Evolutionary conservation across 2,329 filamentous ascomycete species (phyloP).

Genomic region (Venturia pyrina): DNA sequence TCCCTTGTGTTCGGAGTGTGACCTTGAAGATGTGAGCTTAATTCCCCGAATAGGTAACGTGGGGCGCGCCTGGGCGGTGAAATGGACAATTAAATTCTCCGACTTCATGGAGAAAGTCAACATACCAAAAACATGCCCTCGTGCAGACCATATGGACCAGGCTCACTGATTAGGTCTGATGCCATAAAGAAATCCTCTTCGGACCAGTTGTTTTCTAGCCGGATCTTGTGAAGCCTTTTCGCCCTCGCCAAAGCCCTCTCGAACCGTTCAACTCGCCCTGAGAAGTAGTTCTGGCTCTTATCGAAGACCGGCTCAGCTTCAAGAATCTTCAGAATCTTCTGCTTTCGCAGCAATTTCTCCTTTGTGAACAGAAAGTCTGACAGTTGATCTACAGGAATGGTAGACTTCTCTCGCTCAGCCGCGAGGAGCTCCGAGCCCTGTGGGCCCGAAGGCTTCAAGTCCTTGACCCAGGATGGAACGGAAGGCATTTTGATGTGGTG

Average conservation of each 20-base stretch:
- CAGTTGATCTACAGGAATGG: conserved; percentile 58
- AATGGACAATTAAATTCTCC: too few relatives aligned
- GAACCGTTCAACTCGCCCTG: conserved; percentile 58
- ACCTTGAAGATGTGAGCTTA: conserved; percentile 31
- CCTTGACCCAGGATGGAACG: conserved; percentile 55
- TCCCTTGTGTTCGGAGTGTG: conserved; percentile 62
- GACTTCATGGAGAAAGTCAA: conserved; percentile 16
- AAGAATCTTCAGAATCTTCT: conserved; percentile 52
- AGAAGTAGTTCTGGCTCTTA: conserved; percentile 69
- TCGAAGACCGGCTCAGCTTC: conserved; percentile 61
- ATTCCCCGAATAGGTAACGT: conserved; percentile 12
- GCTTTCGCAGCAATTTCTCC: conserved; percentile 50
- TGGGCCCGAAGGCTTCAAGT: conserved; percentile 54
- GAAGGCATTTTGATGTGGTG: conserved; percentile 23
- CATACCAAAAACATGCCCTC: conserved; percentile 57
- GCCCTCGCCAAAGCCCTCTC: conserved; percentile 59
- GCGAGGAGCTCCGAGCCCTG: conserved; percentile 60
- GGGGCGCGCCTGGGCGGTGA: too few relatives aligned
- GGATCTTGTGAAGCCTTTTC: conserved; percentile 59
- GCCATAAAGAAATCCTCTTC: conserved; percentile 54
- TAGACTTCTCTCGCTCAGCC: conserved; percentile 58
- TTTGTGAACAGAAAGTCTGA: conserved; percentile 60
- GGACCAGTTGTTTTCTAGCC: conserved; percentile 56
- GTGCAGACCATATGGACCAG: conserved; percentile 64
- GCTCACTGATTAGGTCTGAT: conserved; percentile 61